These are phyloP conservation scores for Citrus sp. DNA, from an alignment of 345 rosid genomes.

Conservation along the genomic window DNA sequence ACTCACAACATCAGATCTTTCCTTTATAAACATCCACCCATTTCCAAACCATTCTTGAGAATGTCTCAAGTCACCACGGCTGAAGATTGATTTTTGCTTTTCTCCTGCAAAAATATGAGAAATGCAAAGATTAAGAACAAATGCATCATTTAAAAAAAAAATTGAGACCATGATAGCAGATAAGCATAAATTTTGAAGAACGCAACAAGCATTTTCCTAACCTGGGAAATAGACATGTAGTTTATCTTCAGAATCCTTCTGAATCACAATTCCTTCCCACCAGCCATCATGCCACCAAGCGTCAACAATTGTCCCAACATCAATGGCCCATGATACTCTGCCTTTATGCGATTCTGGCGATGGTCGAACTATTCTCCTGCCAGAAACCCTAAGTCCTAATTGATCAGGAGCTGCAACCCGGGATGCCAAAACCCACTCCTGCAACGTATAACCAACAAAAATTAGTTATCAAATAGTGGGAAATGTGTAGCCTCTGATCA, in stretches of 20 bases:
- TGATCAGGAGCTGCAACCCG: constrained; percentile 52
- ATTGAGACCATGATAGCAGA: background rate
- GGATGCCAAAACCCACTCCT: constrained; percentile 79
- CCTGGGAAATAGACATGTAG: constrained; percentile 71
- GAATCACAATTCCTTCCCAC: constrained; percentile 83
- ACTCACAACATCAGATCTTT: constrained; percentile 43
- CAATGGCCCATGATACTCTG: constrained; percentile 20
- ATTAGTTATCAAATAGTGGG: background rate
- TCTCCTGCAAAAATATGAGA: constrained; percentile 45
- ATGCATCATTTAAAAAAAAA: background rate
- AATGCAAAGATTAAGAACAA: background rate
- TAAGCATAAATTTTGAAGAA: background rate
- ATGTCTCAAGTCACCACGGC: constrained; percentile 41
- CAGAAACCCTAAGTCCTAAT: constrained; percentile 43
- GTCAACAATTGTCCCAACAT: constrained; percentile 67
- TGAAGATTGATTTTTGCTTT: constrained; percentile 46
- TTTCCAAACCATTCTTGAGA: constrained; percentile 72
- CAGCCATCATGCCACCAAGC: constrained; percentile 87
- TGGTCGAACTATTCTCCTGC: constrained; percentile 62
- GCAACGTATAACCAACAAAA: constrained; percentile 4
- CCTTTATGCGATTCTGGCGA: constrained; percentile 11
- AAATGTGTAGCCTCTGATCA: background rate
- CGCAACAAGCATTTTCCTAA: constrained; percentile 24
- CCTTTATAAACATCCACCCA: constrained; percentile 43
- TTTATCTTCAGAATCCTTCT: constrained; percentile 47